These are phyloP conservation scores for Terfezia claveryi DNA, from an alignment of 495 filamentous ascomycete genomes.

Conservation along the genomic window DNA sequence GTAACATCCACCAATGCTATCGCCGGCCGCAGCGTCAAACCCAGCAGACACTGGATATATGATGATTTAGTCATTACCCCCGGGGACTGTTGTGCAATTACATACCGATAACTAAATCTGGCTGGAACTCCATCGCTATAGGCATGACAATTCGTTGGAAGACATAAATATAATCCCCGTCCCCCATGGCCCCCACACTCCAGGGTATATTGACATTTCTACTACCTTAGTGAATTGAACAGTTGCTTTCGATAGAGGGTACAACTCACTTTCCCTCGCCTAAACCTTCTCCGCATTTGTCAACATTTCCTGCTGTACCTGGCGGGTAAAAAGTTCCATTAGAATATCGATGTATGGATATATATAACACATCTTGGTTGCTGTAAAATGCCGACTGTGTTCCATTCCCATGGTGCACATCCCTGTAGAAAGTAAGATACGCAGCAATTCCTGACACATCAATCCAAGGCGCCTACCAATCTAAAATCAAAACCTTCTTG, in stretches of 20 bases:
- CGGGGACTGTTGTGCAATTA: background rate
- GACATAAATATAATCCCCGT: slow-evolving; percentile 88
- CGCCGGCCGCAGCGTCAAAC: slow-evolving; percentile 86
- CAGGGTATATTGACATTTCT: slow-evolving; percentile 94
- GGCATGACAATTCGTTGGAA: slow-evolving; percentile 98
- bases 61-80: slow-evolving; percentile 3
- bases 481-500: slow-evolving; percentile 75
- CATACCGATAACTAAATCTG: slow-evolving; percentile 70
- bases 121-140: slow-evolving; percentile 75
- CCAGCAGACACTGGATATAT: slow-evolving; percentile 51
- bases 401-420: slow-evolving; percentile 56
- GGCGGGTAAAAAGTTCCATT: slow-evolving; percentile 73
- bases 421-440: background rate
- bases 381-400: slow-evolving; percentile 92
- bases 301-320: slow-evolving; percentile 46
- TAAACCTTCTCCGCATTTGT: slow-evolving; percentile 48
- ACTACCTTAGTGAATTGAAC: background rate
- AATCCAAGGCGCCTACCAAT: slow-evolving; percentile 48
- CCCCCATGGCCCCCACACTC: slow-evolving; percentile 78
- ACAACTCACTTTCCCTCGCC: slow-evolving; percentile 45
- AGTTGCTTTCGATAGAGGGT: background rate
- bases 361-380: slow-evolving; percentile 86
- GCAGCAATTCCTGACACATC: background rate
- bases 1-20: slow-evolving; percentile 76
- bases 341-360: slow-evolving; percentile 80